phyloP scores from a whole-genome alignment of 202 grass and related monocot species.

The Panicum virgatum region DNA sequence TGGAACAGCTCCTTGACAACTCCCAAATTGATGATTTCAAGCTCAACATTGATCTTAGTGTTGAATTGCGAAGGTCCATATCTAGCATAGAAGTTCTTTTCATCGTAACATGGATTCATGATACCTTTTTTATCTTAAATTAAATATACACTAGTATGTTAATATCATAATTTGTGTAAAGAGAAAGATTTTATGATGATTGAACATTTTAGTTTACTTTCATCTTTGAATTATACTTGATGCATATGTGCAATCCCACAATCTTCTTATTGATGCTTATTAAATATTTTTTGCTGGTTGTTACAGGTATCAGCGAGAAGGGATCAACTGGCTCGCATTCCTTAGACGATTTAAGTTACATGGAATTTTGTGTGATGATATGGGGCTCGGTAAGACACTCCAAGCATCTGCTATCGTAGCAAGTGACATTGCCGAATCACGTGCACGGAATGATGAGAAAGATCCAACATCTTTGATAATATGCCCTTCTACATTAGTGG shows the following conservation, averaged over 20 bases:
- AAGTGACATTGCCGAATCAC: constrained; percentile 86
- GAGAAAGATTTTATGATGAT: background rate
- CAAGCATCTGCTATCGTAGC: constrained; percentile 95
- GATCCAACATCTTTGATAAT: constrained; percentile 90
- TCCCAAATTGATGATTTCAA: constrained; percentile 98
- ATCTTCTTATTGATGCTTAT: background rate
- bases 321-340: constrained; percentile 97
- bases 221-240: constrained; percentile 13
- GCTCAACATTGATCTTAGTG: constrained; percentile 81
- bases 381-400: constrained; percentile 98
- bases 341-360: constrained; percentile 92
- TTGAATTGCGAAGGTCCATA: constrained; percentile 77
- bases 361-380: constrained; percentile 99
- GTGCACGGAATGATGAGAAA: constrained; percentile 45
- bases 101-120: constrained; percentile 8
- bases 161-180: constrained; percentile 1
- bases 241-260: constrained; percentile 18
- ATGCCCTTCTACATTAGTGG: constrained; percentile 95
- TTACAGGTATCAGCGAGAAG: constrained; percentile 97
- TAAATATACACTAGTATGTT: background rate
- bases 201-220: background rate
- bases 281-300: constrained; percentile 11
- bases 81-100: constrained; percentile 23
- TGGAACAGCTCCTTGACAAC: constrained; percentile 98
- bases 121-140: background rate